Base-by-base conservation (phyloP, 192 early-diverging fungal species). In the Coemansia umbellata region DNA sequence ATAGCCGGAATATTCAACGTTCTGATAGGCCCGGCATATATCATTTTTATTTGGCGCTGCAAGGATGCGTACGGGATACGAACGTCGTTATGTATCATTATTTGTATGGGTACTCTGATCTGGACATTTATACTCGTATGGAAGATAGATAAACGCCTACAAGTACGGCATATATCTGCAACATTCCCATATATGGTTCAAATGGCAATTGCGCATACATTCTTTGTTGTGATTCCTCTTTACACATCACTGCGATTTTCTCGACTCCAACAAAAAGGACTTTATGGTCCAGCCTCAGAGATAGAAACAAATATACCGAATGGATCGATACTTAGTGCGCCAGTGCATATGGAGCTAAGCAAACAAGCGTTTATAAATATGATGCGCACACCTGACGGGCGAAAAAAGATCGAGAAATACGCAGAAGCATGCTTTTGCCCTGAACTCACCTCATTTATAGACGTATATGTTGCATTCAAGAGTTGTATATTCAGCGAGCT, bases 391-490 rank as follows among this genome's bases (percentile, higher is more conserved):
- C 17, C 33, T 8, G 40, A 55, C 0, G 58, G 60, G 32, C 69
- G 64, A 42, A 31, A 63, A 17, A 42, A 37, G 17, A 33, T 71
- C 5, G 44, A 42, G 4, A 40, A 19, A 13, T 72, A 56, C 56
- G 61, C 69, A 22, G 47, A 55, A 18, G 15, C 17, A 11, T 72
- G 69, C 30, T 56, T 72, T 42, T 72, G 69, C 31, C 44, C 41
- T 9, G 69, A 72, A 44, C 62, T 72, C 10, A 47, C 60, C 22
- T 52, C 42, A 13, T 72, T 72, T 22, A 37, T 72, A 10, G 69
- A 72, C n/a, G 57, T 60, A 1, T 72, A 64, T 33, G 48, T 53
- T 27, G 69, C 69, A 15, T 57, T 72, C 28, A 72, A 72, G 39
- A 17, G 17, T 19, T 53, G 52, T 10, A 52, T 63, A 9, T 59